Evolutionary conservation across 805 yeast genomes (phyloP).

Genomic region (Cephaloascus fragrans): DNA sequence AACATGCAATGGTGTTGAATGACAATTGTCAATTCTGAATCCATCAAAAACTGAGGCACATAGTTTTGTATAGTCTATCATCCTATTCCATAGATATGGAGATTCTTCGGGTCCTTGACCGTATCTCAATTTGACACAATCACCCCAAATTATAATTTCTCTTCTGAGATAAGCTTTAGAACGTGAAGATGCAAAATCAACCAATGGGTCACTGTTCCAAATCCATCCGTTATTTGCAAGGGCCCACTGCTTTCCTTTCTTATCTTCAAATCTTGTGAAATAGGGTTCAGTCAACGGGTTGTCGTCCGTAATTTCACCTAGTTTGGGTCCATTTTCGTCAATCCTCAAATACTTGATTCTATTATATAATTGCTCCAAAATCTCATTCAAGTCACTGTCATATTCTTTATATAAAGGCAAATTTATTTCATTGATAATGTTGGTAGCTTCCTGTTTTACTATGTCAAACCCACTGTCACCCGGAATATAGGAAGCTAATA

Average conservation of each 20-base stretch:
- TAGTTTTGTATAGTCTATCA: conserved; percentile 64
- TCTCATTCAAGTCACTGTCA: conserved; percentile 62
- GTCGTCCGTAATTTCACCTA: conserved; percentile 52
- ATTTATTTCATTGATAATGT: conserved; percentile 70
- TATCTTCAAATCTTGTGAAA: conserved; percentile 60
- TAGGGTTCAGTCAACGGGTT: conserved; percentile 77
- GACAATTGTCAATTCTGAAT: conserved; percentile 90
- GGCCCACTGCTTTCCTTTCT: conserved; percentile 51
- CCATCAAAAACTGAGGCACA: conserved; percentile 77
- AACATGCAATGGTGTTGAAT: conserved; percentile 92
- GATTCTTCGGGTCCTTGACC: conserved; percentile 74
- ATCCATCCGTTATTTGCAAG: conserved; percentile 98
- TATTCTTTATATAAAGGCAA: conserved; percentile 60
- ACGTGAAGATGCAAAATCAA: conserved; percentile 79
- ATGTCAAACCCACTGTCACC: conserved; percentile 14
- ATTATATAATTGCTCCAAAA: conserved; percentile 61
- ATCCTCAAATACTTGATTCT: conserved; percentile 70
- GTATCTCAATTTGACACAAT: conserved; percentile 87
- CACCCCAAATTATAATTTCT: conserved; percentile 96
- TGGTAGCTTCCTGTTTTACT: conserved; percentile 28
- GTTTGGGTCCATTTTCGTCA: conserved; percentile 72
- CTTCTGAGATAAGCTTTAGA: conserved; percentile 80
- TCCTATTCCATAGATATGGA: conserved; percentile 82
- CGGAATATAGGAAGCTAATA: conserved; percentile 25
- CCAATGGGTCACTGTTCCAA: conserved; percentile 92